These are phyloP conservation scores for Sugiyamaella valdiviana DNA, from an alignment of 805 yeast genomes.

Conservation along the genomic window DNA sequence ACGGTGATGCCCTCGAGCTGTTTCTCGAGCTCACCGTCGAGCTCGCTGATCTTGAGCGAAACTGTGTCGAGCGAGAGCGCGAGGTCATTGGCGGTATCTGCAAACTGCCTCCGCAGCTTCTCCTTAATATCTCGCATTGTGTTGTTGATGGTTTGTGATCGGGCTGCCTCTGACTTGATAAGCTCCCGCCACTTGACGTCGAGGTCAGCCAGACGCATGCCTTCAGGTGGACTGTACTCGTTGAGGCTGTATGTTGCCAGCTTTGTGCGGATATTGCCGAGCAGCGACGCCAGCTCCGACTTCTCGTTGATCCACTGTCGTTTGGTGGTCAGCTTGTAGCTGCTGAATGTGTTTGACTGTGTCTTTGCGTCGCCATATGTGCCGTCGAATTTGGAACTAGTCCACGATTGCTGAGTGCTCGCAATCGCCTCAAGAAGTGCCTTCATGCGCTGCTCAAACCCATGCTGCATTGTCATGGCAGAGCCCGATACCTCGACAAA, in stretches of 20 bases:
- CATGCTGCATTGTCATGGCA: slow-evolving; percentile 28
- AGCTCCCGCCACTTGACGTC: slow-evolving; percentile 32
- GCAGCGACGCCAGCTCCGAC: slow-evolving; percentile 31
- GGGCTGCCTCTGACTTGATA: slow-evolving; percentile 29
- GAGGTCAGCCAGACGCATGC: slow-evolving; percentile 26
- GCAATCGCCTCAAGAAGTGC: slow-evolving; percentile 25
- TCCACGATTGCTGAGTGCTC: slow-evolving; percentile 26
- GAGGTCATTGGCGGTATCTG: slow-evolving; percentile 31
- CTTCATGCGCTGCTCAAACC: slow-evolving; percentile 31
- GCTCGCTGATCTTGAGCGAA: slow-evolving; percentile 26
- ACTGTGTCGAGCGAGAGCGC: slow-evolving; percentile 25
- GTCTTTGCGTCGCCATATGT: slow-evolving; percentile 26
- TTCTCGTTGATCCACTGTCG: slow-evolving; percentile 36
- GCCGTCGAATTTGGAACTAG: slow-evolving; percentile 20
- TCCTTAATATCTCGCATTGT: slow-evolving; percentile 32
- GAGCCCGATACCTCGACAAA: slow-evolving; percentile 33
- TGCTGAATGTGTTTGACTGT: slow-evolving; percentile 25
- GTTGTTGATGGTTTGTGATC: slow-evolving; percentile 30
- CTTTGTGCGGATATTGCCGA: slow-evolving; percentile 35
- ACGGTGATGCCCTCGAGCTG: slow-evolving; percentile 35
- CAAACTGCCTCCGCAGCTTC: slow-evolving; percentile 28
- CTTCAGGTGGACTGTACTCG: slow-evolving; percentile 33
- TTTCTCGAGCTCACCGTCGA: slow-evolving; percentile 34
- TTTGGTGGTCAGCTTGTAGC: slow-evolving; percentile 29
- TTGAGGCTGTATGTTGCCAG: slow-evolving; percentile 32